Evolutionary conservation across 1,139 yeast species (phyloP).

Genomic region (Geotrichum restrictum): DNA sequence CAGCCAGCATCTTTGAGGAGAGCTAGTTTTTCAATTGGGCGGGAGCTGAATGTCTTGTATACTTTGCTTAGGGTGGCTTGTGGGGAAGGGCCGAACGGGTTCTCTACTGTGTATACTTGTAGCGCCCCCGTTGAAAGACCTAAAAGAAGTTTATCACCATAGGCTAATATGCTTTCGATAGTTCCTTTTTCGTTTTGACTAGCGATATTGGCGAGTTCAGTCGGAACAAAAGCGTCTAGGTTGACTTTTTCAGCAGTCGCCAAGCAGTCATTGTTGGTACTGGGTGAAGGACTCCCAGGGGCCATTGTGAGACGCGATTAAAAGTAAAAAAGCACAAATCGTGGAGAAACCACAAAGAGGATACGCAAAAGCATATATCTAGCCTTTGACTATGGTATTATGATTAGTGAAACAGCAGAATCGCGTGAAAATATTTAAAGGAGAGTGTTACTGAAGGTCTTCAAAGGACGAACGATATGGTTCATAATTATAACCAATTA

Average conservation of each 20-base stretch:
- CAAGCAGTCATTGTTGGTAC: neutral
- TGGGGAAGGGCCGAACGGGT: constrained; percentile 27
- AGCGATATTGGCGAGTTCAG: neutral
- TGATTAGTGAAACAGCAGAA: neutral
- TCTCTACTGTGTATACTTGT: constrained; percentile 27
- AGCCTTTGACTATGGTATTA: no score
- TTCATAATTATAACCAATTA: no score
- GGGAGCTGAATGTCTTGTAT: constrained; percentile 22
- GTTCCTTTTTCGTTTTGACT: constrained; percentile 3
- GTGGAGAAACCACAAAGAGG: constrained; percentile 1
- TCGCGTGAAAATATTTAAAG: no score
- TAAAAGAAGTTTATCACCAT: constrained; percentile 31
- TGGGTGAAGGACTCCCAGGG: neutral
- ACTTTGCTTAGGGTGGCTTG: constrained; percentile 12
- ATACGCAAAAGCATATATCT: neutral
- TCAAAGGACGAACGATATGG: no score
- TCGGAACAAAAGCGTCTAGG: constrained; percentile 6
- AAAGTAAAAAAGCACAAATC: neutral
- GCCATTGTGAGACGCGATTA: constrained; percentile 1
- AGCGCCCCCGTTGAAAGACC: constrained; percentile 32
- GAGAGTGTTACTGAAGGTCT: no score
- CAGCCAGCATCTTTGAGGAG: constrained; percentile 39
- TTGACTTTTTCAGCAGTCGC: neutral
- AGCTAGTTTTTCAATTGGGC: constrained; percentile 36
- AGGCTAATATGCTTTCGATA: constrained; percentile 22